Conservation (phyloP, 345 rosid species). For the Atalantia buxifolia region DNA sequence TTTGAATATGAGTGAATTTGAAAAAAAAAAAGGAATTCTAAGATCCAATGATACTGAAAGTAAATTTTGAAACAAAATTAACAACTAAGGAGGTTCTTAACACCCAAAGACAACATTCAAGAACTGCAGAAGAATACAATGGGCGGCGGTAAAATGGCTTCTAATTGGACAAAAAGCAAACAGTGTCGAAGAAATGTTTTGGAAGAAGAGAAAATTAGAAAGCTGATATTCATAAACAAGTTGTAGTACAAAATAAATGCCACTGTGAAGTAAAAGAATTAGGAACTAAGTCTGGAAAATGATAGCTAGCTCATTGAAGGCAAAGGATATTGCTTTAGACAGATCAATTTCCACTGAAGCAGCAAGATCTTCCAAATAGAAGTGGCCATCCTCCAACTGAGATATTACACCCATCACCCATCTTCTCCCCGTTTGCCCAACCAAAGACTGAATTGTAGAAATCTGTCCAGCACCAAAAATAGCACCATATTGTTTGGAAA, state of each 20-base stretch:
- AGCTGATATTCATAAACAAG: neutral
- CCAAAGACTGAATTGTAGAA: conserved; percentile 76
- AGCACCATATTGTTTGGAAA: conserved; percentile 4
- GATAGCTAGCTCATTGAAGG: neutral
- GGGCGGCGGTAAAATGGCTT: neutral
- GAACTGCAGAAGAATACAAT: neutral
- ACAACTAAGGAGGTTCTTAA: neutral
- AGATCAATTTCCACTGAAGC: conserved; percentile 90
- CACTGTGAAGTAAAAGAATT: neutral
- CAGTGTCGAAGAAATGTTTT: neutral
- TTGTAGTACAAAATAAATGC: neutral
- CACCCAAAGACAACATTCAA: neutral
- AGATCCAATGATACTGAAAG: neutral
- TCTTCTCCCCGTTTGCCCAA: conserved; percentile 68
- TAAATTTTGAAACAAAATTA: neutral
- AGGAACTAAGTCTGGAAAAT: neutral
- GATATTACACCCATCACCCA: conserved; percentile 98
- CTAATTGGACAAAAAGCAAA: neutral
- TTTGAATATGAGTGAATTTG: neutral
- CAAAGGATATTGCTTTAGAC: conserved; percentile 94
- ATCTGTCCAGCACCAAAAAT: conserved; percentile 41
- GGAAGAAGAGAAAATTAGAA: neutral
- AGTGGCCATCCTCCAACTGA: conserved; percentile 96
- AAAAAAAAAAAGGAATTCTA: neutral
- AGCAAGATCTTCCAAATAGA: conserved; percentile 85